Evolutionary conservation across 2,329 filamentous ascomycete genomes (phyloP).

Genomic region (Alternaria brassicicola): DNA sequence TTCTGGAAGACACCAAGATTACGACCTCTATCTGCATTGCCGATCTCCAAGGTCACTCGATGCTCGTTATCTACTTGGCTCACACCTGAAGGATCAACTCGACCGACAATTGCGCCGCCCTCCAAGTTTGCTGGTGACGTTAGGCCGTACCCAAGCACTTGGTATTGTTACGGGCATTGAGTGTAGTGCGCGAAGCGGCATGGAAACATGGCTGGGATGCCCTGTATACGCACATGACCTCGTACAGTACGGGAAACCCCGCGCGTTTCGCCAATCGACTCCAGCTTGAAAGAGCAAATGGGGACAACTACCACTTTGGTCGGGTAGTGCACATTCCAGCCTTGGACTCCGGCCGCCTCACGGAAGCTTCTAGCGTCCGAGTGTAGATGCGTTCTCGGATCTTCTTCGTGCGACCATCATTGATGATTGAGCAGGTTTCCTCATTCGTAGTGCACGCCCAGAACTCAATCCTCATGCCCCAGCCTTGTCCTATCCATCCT

Average conservation of each 20-base stretch:
- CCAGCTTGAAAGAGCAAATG: not conserved
- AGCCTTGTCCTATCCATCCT: not conserved
- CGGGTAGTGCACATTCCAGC: not conserved
- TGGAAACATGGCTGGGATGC: not conserved
- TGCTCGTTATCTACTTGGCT: slow-evolving; percentile 12
- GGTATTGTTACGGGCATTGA: not conserved
- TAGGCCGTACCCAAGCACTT: not conserved
- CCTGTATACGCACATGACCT: not conserved
- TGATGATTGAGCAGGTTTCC: not conserved
- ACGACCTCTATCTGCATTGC: not conserved
- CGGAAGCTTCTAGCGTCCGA: not conserved
- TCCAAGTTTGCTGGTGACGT: not conserved
- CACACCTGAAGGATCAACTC: not conserved
- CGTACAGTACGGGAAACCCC: not conserved
- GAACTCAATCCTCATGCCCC: not conserved
- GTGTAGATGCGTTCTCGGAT: not conserved
- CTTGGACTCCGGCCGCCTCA: not conserved
- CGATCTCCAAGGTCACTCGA: not conserved
- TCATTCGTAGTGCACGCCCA: not conserved
- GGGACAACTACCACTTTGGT: not conserved
- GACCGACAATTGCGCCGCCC: slow-evolving; percentile 2
- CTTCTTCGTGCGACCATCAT: not conserved
- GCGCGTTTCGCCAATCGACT: not conserved
- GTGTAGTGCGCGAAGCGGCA: not conserved
- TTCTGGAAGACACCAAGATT: not conserved